Conservation (phyloP, 306 rosid species). For the Cicer yamashitae region DNA sequence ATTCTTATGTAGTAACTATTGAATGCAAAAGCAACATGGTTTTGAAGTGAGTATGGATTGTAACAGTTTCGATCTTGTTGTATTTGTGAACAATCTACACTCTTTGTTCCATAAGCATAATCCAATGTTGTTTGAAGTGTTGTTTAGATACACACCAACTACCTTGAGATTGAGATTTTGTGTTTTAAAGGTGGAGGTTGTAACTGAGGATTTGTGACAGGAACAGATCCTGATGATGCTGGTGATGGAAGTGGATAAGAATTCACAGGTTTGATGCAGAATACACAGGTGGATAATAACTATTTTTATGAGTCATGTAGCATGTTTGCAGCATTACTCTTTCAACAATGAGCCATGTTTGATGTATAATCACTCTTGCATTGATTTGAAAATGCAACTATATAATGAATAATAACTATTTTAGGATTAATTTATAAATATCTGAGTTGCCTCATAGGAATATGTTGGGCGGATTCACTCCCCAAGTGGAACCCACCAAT, state of each 20-base stretch:
- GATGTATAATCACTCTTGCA: no score
- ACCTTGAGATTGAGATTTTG: conserved; percentile 61
- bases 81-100: conserved; percentile 75
- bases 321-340: no score
- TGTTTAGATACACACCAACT: conserved; percentile 86
- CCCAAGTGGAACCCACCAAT: no score
- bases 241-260: conserved; percentile 73
- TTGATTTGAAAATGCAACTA: no score
- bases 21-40: conserved; percentile 90
- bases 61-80: conserved; percentile 82
- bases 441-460: no score
- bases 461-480: no score
- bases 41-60: conserved; percentile 71
- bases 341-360: no score
- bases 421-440: no score
- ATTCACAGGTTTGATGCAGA: conserved; percentile 48
- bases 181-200: conserved; percentile 63
- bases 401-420: no score
- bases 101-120: conserved; percentile 76
- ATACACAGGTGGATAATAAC: no score
- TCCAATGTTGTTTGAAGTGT: conserved; percentile 80
- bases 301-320: no score
- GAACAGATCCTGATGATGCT: conserved; percentile 58
- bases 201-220: conserved; percentile 58
- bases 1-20: conserved; percentile 81